Conservation (phyloP, 2,329 filamentous ascomycete genomes). For the Penicillium sp. region DNA sequence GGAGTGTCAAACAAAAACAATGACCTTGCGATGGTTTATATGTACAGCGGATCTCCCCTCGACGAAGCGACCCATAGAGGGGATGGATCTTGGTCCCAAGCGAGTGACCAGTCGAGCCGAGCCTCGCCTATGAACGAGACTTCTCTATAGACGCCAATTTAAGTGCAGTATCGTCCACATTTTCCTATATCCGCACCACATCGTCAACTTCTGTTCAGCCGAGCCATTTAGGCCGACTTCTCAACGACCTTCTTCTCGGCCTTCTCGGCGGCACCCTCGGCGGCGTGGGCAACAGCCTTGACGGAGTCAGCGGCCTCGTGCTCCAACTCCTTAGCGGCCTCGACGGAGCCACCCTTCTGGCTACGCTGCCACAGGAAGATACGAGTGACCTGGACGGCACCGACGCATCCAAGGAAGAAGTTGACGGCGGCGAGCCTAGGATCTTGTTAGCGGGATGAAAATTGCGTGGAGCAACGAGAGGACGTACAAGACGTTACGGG, state of each 20-base stretch:
- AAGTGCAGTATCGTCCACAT: conserved; percentile 3
- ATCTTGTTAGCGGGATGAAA: background rate
- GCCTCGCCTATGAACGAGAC: background rate
- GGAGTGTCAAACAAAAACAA: conserved; percentile 9
- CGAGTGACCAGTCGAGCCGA: background rate
- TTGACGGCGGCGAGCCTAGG: conserved; percentile 85
- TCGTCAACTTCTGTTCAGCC: background rate
- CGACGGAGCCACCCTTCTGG: conserved; percentile 51
- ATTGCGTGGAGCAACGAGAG: conserved; percentile 1
- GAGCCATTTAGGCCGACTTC: conserved; percentile 19
- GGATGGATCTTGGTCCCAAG: background rate
- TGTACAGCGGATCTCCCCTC: conserved; percentile 20
- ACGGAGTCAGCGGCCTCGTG: conserved; percentile 37
- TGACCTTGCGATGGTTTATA: conserved; percentile 19
- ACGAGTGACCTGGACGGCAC: conserved; percentile 74
- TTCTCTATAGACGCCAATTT: conserved; percentile 12
- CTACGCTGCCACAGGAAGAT: conserved; percentile 64
- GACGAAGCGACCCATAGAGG: conserved; percentile 1
- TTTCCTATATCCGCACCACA: conserved; percentile 3
- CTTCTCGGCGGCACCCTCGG: conserved; percentile 34
- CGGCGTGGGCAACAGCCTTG: conserved; percentile 32
- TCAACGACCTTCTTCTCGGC: conserved; percentile 26
- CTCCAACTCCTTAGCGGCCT: conserved; percentile 40
- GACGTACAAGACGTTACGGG: conserved; percentile 80
- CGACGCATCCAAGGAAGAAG: conserved; percentile 93